Conservation (phyloP, 148 eudicot species). For the Silene conica region DNA sequence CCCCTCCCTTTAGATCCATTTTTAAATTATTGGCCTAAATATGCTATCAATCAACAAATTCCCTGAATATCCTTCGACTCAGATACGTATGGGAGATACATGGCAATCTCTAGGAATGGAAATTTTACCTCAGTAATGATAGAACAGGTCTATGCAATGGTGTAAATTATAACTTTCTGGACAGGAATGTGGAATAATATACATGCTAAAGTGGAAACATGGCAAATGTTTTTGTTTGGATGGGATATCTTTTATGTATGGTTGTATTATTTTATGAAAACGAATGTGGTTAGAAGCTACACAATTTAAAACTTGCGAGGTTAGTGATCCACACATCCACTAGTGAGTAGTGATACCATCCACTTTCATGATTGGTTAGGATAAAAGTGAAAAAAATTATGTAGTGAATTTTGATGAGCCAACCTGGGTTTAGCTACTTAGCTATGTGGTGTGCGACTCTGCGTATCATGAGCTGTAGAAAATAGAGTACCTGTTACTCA, state of each 20-base stretch:
- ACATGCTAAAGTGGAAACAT: background rate
- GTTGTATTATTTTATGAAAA: no score
- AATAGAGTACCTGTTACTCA: background rate
- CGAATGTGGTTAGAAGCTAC: no score
- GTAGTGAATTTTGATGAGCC: background rate
- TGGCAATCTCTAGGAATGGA: background rate
- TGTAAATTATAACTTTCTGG: background rate
- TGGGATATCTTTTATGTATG: no score
- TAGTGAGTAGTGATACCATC: background rate
- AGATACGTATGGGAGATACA: background rate
- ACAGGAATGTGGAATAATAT: background rate
- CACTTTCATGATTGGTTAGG: background rate
- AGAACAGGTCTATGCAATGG: background rate
- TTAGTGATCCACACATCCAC: no score
- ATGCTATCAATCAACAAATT: background rate
- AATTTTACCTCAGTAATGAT: background rate
- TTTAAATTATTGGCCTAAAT: background rate
- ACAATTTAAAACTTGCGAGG: background rate
- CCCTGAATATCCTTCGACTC: background rate
- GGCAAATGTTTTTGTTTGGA: background rate
- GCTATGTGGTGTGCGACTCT: background rate
- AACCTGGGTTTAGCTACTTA: background rate
- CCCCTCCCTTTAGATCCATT: background rate
- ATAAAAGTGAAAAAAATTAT: no score
- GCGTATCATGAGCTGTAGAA: background rate